Evolutionary conservation across 208 protist genomes (phyloP).

Genomic region (Crithidia fasciculata): DNA sequence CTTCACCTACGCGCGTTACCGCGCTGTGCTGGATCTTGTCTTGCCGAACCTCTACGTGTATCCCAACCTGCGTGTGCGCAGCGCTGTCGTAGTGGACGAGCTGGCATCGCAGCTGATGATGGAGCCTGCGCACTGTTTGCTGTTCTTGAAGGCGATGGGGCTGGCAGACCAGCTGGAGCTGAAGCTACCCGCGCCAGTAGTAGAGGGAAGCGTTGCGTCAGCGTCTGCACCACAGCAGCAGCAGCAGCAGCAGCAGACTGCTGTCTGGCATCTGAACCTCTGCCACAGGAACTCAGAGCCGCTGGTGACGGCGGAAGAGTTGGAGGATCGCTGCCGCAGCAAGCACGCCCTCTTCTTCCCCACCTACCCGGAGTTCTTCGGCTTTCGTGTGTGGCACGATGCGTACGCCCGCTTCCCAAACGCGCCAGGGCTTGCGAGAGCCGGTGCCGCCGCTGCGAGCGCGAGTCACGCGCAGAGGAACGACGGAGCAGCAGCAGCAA

Average conservation of each 20-base stretch:
- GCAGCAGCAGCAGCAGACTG: background rate
- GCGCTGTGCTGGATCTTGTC: constrained; percentile 81
- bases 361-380: constrained; percentile 67
- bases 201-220: background rate
- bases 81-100: constrained; percentile 41
- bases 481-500: background rate
- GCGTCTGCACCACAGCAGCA: constrained; percentile 15
- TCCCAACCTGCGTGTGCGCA: constrained; percentile 57
- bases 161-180: constrained; percentile 37
- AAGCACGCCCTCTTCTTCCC: constrained; percentile 72
- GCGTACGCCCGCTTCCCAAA: constrained; percentile 59
- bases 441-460: background rate
- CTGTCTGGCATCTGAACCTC: constrained; percentile 29
- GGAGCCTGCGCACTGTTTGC: constrained; percentile 50
- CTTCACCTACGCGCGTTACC: constrained; percentile 86
- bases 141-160: constrained; percentile 67
- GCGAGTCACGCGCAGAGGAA: background rate
- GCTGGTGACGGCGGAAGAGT: constrained; percentile 52
- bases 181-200: background rate
- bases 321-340: constrained; percentile 52
- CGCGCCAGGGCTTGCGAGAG: constrained; percentile 22
- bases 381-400: constrained; percentile 65
- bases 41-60: constrained; percentile 74
- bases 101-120: constrained; percentile 65
- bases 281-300: constrained; percentile 34